Percentiles rank a stretch among this genome's conserved stretches.
These are phyloP conservation scores for Cryptococcus sp. DNA, from an alignment of 1,284 basidiomycete species.

Conservation along the genomic window DNA sequence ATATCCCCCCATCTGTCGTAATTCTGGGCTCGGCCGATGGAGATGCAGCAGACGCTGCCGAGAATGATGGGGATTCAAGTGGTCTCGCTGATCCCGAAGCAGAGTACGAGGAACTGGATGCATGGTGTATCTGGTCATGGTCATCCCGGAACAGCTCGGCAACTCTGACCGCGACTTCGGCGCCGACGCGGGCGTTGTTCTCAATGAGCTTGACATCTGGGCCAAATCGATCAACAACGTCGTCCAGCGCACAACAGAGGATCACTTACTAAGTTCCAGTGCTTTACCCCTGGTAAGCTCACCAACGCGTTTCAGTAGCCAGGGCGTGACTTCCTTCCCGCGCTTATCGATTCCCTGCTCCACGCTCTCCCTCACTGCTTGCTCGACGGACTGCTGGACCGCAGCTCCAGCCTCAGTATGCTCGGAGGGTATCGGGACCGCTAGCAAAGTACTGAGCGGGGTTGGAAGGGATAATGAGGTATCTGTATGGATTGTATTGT, in stretches of 20 bases:
- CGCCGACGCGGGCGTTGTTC: conserved; percentile 87
- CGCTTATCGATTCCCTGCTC: conserved; percentile 74
- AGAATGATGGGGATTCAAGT: too few relatives aligned
- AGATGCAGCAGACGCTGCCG: too few relatives aligned
- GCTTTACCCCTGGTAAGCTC: conserved; percentile 79
- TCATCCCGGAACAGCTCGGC: conserved; percentile 58
- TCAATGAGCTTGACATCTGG: conserved; percentile 84
- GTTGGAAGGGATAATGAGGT: conserved; percentile 46
- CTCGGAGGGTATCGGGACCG: conserved; percentile 83
- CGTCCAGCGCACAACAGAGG: neutral
- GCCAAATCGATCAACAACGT: neutral
- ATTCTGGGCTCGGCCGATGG: too few relatives aligned
- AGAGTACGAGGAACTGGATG: conserved; percentile 29
- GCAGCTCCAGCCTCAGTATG: conserved; percentile 67
- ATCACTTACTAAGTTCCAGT: conserved; percentile 65
- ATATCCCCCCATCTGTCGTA: too few relatives aligned
- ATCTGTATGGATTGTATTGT: conserved; percentile 26
- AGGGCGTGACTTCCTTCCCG: conserved; percentile 94
- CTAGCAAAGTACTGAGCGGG: conserved; percentile 65
- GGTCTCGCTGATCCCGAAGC: neutral
- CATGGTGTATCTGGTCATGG: conserved; percentile 22
- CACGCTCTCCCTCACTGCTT: conserved; percentile 81
- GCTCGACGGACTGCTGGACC: conserved; percentile 81
- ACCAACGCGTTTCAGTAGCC: conserved; percentile 82
- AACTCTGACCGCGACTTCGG: conserved; percentile 78